A percentile compares a stretch with the other conserved stretches of the same genome.
Conservation (phyloP, 78 protist species). For the Capsaspora owczarzaki region DNA sequence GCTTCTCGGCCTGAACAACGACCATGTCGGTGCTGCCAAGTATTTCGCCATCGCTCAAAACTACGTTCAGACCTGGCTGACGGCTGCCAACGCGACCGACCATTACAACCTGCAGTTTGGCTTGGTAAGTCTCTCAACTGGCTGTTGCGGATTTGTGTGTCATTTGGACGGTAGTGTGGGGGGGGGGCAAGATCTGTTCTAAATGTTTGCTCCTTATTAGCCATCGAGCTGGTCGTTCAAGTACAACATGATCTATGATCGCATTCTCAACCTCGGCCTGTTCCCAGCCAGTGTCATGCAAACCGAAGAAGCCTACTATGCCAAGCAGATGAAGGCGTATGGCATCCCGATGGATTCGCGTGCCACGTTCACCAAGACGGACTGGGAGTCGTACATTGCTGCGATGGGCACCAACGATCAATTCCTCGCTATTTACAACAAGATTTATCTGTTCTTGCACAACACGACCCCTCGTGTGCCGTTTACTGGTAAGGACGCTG, state of each 20-base stretch:
- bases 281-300: not conserved
- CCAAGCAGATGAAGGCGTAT: conserved; percentile 5
- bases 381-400: conserved; percentile 28
- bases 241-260: conserved; percentile 29
- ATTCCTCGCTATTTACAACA: not conserved
- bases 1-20: not conserved
- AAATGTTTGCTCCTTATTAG: too few relatives aligned
- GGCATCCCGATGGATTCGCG: conserved; percentile 36
- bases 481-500: too few relatives aligned
- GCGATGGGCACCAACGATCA: too few relatives aligned
- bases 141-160: too few relatives aligned
- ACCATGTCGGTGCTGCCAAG: too few relatives aligned
- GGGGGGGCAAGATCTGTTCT: too few relatives aligned
- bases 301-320: not conserved
- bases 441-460: not conserved
- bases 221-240: conserved; percentile 19
- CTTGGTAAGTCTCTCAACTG: not conserved
- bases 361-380: conserved; percentile 23
- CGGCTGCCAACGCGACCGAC: not conserved
- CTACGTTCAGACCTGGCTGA: conserved; percentile 11
- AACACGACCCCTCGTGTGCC: conserved; percentile 4
- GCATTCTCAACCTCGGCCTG: not conserved
- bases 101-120: conserved; percentile 28
- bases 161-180: too few relatives aligned
- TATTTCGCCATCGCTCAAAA: not conserved